Percentiles rank a stretch among this genome's conserved stretches.
Evolutionary conservation across 805 yeast genomes (phyloP).

Genomic region (Spathaspora arborariae): DNA sequence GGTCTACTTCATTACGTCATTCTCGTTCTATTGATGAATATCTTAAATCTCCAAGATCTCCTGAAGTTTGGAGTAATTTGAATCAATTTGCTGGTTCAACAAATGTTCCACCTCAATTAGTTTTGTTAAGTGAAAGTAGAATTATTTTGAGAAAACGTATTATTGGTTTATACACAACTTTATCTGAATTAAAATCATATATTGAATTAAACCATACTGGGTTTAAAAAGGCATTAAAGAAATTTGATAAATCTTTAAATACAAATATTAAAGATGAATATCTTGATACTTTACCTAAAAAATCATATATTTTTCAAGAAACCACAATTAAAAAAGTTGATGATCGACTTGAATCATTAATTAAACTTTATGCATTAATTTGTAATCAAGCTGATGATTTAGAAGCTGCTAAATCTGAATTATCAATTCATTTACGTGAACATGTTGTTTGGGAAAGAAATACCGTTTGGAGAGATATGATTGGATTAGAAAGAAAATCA

Average conservation of each 20-base stretch:
- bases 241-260: conserved; percentile 49
- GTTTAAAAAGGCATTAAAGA: conserved; percentile 49
- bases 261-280: conserved; percentile 40
- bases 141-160: conserved; percentile 45
- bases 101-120: conserved; percentile 29
- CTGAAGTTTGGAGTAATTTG: conserved; percentile 28
- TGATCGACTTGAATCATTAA: conserved; percentile 28
- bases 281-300: conserved; percentile 42
- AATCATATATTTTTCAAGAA: conserved; percentile 36
- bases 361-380: conserved; percentile 35
- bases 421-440: conserved; percentile 53
- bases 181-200: conserved; percentile 47
- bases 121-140: conserved; percentile 46
- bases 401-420: conserved; percentile 47
- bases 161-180: conserved; percentile 40
- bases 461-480: conserved; percentile 56
- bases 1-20: conserved; percentile 5
- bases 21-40: conserved; percentile 28
- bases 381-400: conserved; percentile 37
- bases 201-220: conserved; percentile 52
- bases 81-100: conserved; percentile 15
- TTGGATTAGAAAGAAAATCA: conserved; percentile 69
- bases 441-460: conserved; percentile 56
- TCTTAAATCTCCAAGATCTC: conserved; percentile 33
- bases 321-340: conserved; percentile 28